Conservation (phyloP, 148 eudicot genomes). For the Agrostemma githago region DNA sequence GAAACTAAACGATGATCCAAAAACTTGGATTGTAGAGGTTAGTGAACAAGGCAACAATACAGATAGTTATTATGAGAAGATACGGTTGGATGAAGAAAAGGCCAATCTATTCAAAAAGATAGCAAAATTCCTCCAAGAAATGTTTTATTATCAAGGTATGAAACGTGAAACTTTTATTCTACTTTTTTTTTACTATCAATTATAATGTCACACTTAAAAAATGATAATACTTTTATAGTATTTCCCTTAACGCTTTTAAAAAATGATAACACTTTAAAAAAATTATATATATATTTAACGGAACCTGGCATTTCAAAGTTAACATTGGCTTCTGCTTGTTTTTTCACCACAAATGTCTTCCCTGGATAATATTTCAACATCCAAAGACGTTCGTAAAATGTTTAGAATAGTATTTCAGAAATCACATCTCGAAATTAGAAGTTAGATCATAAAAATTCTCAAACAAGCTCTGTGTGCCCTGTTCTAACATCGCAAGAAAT, state of each 20-base stretch:
- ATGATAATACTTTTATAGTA: too few relatives aligned
- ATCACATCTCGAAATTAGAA: too few relatives aligned
- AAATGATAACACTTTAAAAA: too few relatives aligned
- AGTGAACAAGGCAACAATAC: not conserved
- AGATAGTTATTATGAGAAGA: not conserved
- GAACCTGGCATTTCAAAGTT: too few relatives aligned
- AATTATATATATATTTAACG: too few relatives aligned
- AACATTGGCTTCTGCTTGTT: not conserved
- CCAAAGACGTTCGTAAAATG: too few relatives aligned
- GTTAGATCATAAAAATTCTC: not conserved
- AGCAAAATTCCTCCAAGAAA: conserved; percentile 19
- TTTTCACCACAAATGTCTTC: too few relatives aligned
- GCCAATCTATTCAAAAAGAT: not conserved
- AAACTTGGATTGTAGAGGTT: conserved; percentile 15
- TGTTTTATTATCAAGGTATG: conserved; percentile 7
- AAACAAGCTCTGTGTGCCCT: not conserved
- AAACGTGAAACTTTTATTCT: not conserved
- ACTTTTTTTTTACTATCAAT: too few relatives aligned
- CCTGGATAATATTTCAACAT: not conserved
- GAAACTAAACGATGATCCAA: conserved; percentile 22
- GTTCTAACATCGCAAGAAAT: not conserved
- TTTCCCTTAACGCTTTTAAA: too few relatives aligned
- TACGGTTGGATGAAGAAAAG: conserved; percentile 15
- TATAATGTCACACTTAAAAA: too few relatives aligned
- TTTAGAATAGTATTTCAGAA: too few relatives aligned